These are phyloP conservation scores for Rhizoctonia solani DNA, from an alignment of 1,284 basidiomycete genomes.

Conservation along the genomic window DNA sequence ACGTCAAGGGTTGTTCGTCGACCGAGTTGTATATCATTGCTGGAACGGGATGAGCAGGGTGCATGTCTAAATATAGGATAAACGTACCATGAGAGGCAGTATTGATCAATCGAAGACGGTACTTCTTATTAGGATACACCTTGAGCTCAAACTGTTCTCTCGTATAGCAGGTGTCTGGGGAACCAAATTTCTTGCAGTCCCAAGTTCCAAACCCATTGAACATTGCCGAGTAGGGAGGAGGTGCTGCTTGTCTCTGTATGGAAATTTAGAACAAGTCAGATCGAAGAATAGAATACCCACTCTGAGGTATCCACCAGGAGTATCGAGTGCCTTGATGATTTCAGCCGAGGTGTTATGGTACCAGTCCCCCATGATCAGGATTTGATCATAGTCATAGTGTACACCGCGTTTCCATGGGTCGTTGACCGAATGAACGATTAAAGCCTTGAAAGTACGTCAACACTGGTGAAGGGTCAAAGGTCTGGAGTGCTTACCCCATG, in stretches of 20 bases:
- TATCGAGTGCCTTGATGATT: slow-evolving; percentile 44
- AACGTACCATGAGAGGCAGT: slow-evolving; percentile 46
- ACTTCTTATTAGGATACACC: slow-evolving; percentile 42
- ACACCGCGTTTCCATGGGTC: slow-evolving; percentile 43
- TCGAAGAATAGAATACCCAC: slow-evolving; percentile 36
- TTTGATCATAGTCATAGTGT: slow-evolving; percentile 47
- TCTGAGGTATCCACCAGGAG: slow-evolving; percentile 45
- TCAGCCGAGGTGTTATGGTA: slow-evolving; percentile 46
- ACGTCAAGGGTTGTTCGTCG: slow-evolving; percentile 53
- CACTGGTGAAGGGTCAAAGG: slow-evolving; percentile 29
- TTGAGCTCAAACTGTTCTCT: slow-evolving; percentile 44
- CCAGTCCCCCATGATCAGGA: slow-evolving; percentile 48
- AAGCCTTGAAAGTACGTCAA: slow-evolving; percentile 40
- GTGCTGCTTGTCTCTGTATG: slow-evolving; percentile 16
- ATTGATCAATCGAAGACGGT: slow-evolving; percentile 60
- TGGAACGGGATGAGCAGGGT: slow-evolving; percentile 40
- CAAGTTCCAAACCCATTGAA: slow-evolving; percentile 21
- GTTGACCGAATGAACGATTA: slow-evolving; percentile 46
- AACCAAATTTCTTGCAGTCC: slow-evolving; percentile 33
- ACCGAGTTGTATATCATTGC: slow-evolving; percentile 52
- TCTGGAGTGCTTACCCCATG: slow-evolving; percentile 42
- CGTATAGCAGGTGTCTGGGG: slow-evolving; percentile 43
- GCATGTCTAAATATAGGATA: neutral
- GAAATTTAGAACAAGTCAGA: neutral
- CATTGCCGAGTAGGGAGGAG: neutral